A percentile compares a stretch with the other conserved stretches of the same genome.
Conservation (phyloP, 495 filamentous ascomycete genomes). For the Talaromyces thailandensis region DNA sequence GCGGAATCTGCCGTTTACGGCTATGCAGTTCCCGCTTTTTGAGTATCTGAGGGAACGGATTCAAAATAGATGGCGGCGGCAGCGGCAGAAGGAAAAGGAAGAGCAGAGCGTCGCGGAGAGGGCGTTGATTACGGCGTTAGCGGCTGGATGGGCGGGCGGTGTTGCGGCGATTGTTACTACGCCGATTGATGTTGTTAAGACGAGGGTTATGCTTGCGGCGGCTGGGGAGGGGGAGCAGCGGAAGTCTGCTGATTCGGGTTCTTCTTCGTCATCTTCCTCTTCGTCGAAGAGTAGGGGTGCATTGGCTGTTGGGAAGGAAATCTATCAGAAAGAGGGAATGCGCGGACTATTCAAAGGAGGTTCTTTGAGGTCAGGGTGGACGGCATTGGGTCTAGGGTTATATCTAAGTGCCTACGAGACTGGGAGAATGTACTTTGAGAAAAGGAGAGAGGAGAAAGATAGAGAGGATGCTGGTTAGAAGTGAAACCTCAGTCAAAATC, state of each 20-base stretch:
- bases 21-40: constrained; percentile 81
- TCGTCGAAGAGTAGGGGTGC: constrained; percentile 10
- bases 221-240: constrained; percentile 13
- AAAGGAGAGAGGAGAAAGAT: constrained; percentile 21
- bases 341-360: constrained; percentile 74
- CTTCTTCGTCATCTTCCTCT: constrained; percentile 3
- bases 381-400: constrained; percentile 67
- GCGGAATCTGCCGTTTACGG: constrained; percentile 78
- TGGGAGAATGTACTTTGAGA: constrained; percentile 61
- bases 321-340: constrained; percentile 55
- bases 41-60: constrained; percentile 50
- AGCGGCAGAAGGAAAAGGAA: constrained; percentile 10
- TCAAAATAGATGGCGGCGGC: constrained; percentile 20
- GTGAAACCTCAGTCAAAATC: background rate
- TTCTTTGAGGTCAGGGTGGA: constrained; percentile 66
- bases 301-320: constrained; percentile 50
- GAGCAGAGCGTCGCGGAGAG: constrained; percentile 16
- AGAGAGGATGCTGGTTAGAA: background rate
- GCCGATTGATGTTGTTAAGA: constrained; percentile 79
- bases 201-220: constrained; percentile 60
- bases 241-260: background rate
- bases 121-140: constrained; percentile 57
- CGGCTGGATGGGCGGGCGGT: constrained; percentile 60
- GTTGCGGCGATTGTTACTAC: constrained; percentile 67
- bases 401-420: constrained; percentile 85